These are phyloP conservation scores for Ceratobasidium sp. DNA, from an alignment of 1,284 basidiomycete genomes.

Conservation along the genomic window DNA sequence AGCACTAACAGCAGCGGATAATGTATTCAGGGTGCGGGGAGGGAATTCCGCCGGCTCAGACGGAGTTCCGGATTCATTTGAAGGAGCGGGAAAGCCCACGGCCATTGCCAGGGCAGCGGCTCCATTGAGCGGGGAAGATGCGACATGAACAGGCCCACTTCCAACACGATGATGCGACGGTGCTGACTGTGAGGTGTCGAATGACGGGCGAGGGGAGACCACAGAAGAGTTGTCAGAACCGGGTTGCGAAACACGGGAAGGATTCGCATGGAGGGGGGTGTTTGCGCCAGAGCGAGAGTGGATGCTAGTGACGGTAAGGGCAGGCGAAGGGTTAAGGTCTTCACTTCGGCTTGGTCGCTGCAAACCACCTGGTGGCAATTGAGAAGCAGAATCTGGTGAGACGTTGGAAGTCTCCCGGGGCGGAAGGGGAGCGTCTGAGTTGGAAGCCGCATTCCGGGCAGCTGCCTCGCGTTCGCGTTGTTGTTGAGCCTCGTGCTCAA, in stretches of 20 bases:
- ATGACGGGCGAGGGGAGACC: conserved; percentile 31
- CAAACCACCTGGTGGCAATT: conserved; percentile 14
- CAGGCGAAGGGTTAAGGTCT: conserved; percentile 15
- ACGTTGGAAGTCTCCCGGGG: conserved; percentile 31
- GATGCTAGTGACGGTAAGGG: conserved; percentile 6
- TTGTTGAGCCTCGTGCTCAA: conserved; percentile 76
- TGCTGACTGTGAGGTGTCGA: conserved; percentile 21
- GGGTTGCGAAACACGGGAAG: conserved; percentile 10
- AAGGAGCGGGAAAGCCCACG: conserved; percentile 49
- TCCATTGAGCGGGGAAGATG: conserved; percentile 45
- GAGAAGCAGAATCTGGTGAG: conserved; percentile 41
- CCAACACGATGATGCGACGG: conserved; percentile 37
- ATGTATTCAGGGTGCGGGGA: conserved; percentile 42
- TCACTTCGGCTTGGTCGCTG: neutral
- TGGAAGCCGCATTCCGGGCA: conserved; percentile 22
- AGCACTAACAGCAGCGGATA: conserved; percentile 33
- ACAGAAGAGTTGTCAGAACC: conserved; percentile 15
- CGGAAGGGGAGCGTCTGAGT: conserved; percentile 9
- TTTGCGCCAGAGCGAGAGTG: conserved; percentile 30
- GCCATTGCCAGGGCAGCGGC: conserved; percentile 48
- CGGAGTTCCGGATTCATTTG: conserved; percentile 36
- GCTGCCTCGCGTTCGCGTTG: conserved; percentile 42
- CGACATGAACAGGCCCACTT: conserved; percentile 35
- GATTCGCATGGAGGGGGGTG: conserved; percentile 6
- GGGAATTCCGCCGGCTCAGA: conserved; percentile 40